Conservation (phyloP, 2,329 filamentous ascomycete species). For the Botrytis aclada region DNA sequence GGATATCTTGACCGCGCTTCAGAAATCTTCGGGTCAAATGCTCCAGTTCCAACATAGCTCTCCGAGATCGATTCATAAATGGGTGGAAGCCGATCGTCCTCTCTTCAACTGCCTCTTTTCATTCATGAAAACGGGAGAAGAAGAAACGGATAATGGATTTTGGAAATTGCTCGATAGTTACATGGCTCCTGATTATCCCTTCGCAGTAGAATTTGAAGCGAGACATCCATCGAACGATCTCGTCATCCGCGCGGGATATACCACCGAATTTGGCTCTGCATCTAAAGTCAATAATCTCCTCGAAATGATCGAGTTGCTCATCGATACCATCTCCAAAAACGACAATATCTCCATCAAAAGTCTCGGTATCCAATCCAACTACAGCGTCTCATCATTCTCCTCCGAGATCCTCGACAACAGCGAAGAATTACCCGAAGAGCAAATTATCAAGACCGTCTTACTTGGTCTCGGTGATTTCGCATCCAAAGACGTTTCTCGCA, state of each 20-base stretch:
- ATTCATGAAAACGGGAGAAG: conserved; percentile 6
- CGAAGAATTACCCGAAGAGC: not conserved
- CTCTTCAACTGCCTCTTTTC: conserved; percentile 11
- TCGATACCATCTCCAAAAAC: not conserved
- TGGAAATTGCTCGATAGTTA: conserved; percentile 6
- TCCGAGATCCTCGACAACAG: not conserved
- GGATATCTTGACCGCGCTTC: not conserved
- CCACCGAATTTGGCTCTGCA: not conserved
- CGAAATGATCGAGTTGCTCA: not conserved
- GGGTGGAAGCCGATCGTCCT: conserved; percentile 5
- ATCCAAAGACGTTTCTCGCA: not conserved
- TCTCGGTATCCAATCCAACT: not conserved
- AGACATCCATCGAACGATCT: not conserved
- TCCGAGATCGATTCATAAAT: conserved; percentile 4
- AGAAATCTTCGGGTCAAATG: conserved; percentile 7
- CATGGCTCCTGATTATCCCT: conserved; percentile 8
- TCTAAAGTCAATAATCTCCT: not conserved
- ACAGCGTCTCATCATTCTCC: not conserved
- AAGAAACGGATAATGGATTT: not conserved
- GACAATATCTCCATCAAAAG: not conserved
- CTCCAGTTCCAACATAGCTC: conserved; percentile 4
- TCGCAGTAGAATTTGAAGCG: conserved; percentile 10
- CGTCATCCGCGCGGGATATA: not conserved
- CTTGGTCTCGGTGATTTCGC: not conserved
- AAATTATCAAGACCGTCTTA: not conserved